Evolutionary conservation across 1,284 basidiomycete species (phyloP), one percentile per base, ranked within the genome.

Genomic region (Testicularia cyperi): DNA sequence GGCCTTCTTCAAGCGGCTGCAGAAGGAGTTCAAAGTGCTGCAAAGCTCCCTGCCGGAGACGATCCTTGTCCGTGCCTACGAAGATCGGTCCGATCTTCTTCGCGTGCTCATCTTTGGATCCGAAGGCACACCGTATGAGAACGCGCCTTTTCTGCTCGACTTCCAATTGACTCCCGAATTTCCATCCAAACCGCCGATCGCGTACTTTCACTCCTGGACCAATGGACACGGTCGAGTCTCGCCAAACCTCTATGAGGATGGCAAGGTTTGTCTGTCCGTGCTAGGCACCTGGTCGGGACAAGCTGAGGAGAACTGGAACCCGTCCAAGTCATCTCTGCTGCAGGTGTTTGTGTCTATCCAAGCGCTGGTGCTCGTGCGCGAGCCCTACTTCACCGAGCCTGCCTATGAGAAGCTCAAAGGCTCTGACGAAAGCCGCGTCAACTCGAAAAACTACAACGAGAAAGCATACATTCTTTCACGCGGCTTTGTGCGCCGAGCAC

Each of bases 341-440:
- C 92, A 96, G 78, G 88, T 90, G 0, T 84, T 95, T 44, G 88
- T 96, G 13, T 92, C 90, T 13, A 94, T 95, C 40, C 91, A 94
- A 71, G 90, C 90, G 12, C 81, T 95, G 12, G 92, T 96, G 8
- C 82, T 96, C 6, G 90, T 94, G 6, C 87, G 88, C 70, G 87
- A 92, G 70, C 91, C 91, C 81, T 95, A 77, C 42, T 53, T 34
- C 36, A 70, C 51, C 53, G 34, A 67, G 33, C 41, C 55, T 19
- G 44, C 45, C 13, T 63, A 52, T 38, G 62, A 73, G 30, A 57
- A 56, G 47, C 19, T 55, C 15, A 51, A 49, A 20, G 49, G 89
- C 1, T 94, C 91, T 1, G 85, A 87, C 55, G 92, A 94, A 74
- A 90, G 88, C 16, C 86, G 82, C 36, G 83, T 92, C 51, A 94